phyloP scores from a whole-genome alignment of 805 yeast species.

The Starmera pachycereana region DNA sequence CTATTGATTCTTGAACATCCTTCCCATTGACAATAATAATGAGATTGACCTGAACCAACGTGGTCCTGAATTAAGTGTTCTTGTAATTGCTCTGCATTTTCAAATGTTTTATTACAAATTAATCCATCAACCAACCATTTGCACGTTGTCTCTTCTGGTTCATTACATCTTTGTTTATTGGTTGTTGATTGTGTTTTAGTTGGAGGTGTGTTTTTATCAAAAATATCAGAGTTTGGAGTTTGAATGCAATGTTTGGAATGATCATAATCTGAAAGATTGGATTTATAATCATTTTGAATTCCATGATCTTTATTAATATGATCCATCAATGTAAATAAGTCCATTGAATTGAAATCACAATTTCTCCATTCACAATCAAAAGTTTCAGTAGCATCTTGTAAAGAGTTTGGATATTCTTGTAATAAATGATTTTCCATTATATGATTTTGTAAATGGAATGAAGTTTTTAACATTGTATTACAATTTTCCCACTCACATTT shows the following conservation, averaged over 20 bases:
- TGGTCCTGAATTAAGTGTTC: conserved; percentile 61
- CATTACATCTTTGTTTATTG: conserved; percentile 2
- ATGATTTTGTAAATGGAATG: conserved; percentile 39
- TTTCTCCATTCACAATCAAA: conserved; percentile 63
- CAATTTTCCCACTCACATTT: conserved; percentile 69
- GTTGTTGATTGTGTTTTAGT: conserved; percentile 1
- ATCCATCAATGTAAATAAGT: conserved; percentile 41
- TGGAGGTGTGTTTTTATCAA: background rate
- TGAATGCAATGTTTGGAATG: conserved; percentile 1
- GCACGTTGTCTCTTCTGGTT: conserved; percentile 13
- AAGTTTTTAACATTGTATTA: conserved; percentile 26
- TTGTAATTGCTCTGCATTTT: conserved; percentile 51
- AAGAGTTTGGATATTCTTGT: conserved; percentile 13
- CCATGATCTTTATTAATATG: conserved; percentile 48
- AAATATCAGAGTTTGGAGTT: conserved; percentile 1
- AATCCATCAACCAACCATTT: conserved; percentile 10
- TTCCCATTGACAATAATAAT: conserved; percentile 68
- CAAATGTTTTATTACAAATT: conserved; percentile 41
- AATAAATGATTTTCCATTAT: conserved; percentile 37
- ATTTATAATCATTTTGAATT: conserved; percentile 21
- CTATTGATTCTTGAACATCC: conserved; percentile 58
- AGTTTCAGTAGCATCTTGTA: background rate
- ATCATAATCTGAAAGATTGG: conserved; percentile 6
- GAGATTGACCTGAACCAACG: conserved; percentile 61
- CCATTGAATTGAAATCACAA: conserved; percentile 49